Conservation (phyloP, 2,329 filamentous ascomycete genomes). For the Lithohypha guttulata region DNA sequence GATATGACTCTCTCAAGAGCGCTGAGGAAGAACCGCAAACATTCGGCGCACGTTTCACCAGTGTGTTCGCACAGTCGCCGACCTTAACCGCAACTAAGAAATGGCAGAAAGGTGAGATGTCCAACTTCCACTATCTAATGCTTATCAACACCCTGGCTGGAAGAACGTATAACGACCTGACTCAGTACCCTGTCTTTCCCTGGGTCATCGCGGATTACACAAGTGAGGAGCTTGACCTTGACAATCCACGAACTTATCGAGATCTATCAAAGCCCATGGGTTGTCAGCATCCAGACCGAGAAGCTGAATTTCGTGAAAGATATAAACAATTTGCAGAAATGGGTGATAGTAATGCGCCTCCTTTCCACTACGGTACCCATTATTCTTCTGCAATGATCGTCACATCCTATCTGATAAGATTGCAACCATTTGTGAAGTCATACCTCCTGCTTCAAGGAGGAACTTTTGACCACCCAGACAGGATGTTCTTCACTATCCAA, state of each 20-base stretch:
- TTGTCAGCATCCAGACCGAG: constrained; percentile 66
- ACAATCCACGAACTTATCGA: constrained; percentile 72
- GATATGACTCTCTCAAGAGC: constrained; percentile 70
- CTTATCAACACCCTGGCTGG: constrained; percentile 96
- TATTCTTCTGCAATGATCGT: constrained; percentile 99
- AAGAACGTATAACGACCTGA: constrained; percentile 92
- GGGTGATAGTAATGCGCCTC: constrained; percentile 60
- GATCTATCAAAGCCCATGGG: constrained; percentile 96
- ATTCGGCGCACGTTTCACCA: constrained; percentile 81
- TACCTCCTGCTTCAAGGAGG: constrained; percentile 93
- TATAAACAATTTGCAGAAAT: constrained; percentile 87
- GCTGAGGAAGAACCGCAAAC: constrained; percentile 53
- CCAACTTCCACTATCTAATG: constrained; percentile 98
- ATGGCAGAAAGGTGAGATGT: constrained; percentile 91
- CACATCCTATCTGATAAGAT: constrained; percentile 83
- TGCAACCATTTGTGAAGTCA: constrained; percentile 93
- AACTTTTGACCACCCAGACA: constrained; percentile 88
- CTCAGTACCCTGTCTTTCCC: constrained; percentile 94
- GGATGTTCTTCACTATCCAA: constrained; percentile 85
- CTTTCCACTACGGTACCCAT: constrained; percentile 96
- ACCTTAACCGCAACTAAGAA: constrained; percentile 76
- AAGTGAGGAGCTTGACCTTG: constrained; percentile 80
- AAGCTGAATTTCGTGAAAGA: constrained; percentile 68
- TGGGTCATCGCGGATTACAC: constrained; percentile 96
- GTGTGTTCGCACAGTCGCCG: constrained; percentile 73